Evolutionary conservation across 306 rosid genomes (phyloP), one percentile per base, ranked within the genome.

Genomic region (Vigna angularis): DNA sequence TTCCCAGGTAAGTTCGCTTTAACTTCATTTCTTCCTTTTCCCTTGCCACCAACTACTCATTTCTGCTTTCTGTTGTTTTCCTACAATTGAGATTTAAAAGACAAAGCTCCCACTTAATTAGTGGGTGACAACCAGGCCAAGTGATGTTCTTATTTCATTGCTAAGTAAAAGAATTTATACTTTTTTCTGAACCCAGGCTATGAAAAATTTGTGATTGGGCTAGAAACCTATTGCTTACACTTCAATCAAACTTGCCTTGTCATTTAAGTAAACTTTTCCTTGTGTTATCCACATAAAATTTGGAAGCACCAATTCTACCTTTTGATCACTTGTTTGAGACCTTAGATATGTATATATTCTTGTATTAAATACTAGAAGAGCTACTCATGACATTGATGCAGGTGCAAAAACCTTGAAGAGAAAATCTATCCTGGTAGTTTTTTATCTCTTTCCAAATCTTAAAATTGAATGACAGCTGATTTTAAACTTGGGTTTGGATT

Each of bases 1-100:
- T 65, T 81, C 96, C 30, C 89, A 87, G 90, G 96, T 88, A 77
- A 42, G 36, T 64, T 42, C 71, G 3, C 6, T 72, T 47, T 15
- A 47, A 26, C 22, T 45, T 6, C 36, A 20, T 13, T 20, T 42
- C 34, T 12, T 66, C 26, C 47, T 34, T 63, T 63, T 63, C 68
- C 68, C 22, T 63, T 30, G 20, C 4, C 66, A 61, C 30, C 4
- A 61, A 3, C 44, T 38, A 6, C 5, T 65, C 17, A 38, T 65
- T 10, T 65, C 34, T 15, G 18, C 14, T 63, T 61, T 32, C 14
- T 2, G 28, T 26, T 30, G 45, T 62, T 32, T 62, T 32, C 11
- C 20, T 30, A 6, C 34, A 30, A 61, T 15, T 61, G 20, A 18
- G 44, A 61, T 61, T 61, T 61, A 6, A 61, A 61, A 61, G 20